These are phyloP conservation scores for Auricularia cornea DNA, from an alignment of 768 basidiomycete genomes.

Conservation along the genomic window DNA sequence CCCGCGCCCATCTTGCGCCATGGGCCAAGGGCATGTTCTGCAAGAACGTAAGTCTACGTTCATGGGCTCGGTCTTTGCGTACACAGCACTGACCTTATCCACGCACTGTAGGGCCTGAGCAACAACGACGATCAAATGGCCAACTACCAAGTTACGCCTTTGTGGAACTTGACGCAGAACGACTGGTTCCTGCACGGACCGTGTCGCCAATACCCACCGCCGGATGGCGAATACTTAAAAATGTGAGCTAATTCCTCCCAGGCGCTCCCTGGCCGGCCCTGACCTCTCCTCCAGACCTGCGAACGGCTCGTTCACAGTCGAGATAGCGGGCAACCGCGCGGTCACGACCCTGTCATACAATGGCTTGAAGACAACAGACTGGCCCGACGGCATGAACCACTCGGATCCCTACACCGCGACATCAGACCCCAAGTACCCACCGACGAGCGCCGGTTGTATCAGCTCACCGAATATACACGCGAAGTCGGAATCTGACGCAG, in stretches of 20 bases:
- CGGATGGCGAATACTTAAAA: slow-evolving; percentile 3
- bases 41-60: background rate
- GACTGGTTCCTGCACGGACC: slow-evolving; percentile 1
- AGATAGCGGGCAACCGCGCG: slow-evolving; percentile 3
- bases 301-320: slow-evolving; percentile 3
- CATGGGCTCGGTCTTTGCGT: background rate
- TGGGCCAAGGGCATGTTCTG: background rate
- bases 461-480: background rate
- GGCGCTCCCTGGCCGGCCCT: background rate
- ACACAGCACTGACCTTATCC: background rate
- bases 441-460: background rate
- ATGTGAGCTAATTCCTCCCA: background rate
- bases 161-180: background rate
- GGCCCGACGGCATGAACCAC: slow-evolving; percentile 2
- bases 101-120: background rate
- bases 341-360: slow-evolving; percentile 1
- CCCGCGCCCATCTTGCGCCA: background rate
- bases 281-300: background rate
- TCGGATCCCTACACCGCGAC: background rate
- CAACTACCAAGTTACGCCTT: background rate
- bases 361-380: background rate
- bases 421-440: background rate
- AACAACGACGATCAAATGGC: background rate
- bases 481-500: background rate
- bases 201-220: slow-evolving; percentile 3